phyloP scores from a whole-genome alignment of 495 filamentous ascomycete genomes.

The Bathelium albidoporum region DNA sequence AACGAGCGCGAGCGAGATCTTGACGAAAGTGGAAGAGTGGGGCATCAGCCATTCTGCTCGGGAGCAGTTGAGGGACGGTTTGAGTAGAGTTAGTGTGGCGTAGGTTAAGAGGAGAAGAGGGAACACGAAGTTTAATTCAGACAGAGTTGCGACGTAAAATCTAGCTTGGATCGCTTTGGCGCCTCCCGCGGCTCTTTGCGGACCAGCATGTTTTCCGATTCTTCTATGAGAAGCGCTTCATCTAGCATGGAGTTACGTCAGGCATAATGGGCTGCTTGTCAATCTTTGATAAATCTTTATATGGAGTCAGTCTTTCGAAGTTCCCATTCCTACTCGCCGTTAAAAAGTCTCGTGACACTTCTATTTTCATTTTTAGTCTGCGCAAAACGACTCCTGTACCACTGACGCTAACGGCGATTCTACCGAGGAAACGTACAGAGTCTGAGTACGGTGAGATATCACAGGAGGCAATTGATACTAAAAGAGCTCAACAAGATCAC shows the following conservation, averaged over 20 bases:
- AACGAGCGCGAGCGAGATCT: conserved; percentile 9
- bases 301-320: not conserved
- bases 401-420: no score
- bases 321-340: not conserved
- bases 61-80: not conserved
- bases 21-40: conserved; percentile 6
- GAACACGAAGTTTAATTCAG: not conserved
- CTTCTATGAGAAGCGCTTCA: not conserved
- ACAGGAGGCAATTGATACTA: no score
- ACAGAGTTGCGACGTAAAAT: no score
- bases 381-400: no score
- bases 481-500: not conserved
- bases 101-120: not conserved
- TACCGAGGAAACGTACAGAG: no score
- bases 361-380: no score
- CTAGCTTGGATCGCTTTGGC: no score
- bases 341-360: no score
- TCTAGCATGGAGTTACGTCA: not conserved
- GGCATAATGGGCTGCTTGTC: not conserved
- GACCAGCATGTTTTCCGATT: not conserved
- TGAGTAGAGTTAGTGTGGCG: not conserved
- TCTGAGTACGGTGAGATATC: no score
- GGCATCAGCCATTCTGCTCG: not conserved
- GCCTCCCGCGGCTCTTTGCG: no score
- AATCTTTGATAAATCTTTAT: no score